A percentile compares a stretch with the other conserved stretches of the same genome.
Evolutionary conservation across 73 alveolate genomes (phyloP).

Genomic region (Stentor roeselii): DNA sequence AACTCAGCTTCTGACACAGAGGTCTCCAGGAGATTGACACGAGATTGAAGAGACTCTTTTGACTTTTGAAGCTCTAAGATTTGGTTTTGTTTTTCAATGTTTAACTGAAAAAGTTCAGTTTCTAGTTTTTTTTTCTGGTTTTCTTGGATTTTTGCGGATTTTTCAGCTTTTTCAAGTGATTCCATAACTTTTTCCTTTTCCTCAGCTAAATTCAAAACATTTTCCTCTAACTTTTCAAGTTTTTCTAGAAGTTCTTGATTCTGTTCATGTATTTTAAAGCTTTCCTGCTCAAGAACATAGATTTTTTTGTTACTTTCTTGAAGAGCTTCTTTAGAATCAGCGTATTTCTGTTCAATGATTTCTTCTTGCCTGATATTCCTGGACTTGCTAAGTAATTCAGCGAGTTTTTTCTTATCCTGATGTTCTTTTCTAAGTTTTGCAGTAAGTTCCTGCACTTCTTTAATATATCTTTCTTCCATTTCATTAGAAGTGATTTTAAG

Average conservation of each 20-base stretch:
- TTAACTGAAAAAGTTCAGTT: too few species aligned
- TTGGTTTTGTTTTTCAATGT: too few species aligned
- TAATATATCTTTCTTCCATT: neutral
- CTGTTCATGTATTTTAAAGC: neutral
- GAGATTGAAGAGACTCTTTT: too few species aligned
- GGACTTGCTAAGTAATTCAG: neutral
- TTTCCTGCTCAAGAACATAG: neutral
- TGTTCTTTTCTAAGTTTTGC: constrained; percentile 3
- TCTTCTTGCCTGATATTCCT: neutral
- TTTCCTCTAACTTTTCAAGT: neutral
- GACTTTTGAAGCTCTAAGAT: too few species aligned
- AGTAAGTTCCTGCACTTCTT: neutral
- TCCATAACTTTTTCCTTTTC: neutral
- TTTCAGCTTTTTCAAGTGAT: neutral
- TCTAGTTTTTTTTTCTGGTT: neutral
- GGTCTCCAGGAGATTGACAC: too few species aligned
- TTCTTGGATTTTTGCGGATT: neutral
- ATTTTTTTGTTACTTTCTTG: neutral
- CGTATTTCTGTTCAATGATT: neutral
- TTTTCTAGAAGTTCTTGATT: neutral
- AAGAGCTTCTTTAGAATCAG: neutral
- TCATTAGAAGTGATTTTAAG: neutral
- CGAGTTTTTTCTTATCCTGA: neutral
- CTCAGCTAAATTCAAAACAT: too few species aligned
- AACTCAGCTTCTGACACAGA: too few species aligned